These are phyloP conservation scores for Boletellus emodensis DNA, from an alignment of 768 basidiomycete species.

Conservation along the genomic window DNA sequence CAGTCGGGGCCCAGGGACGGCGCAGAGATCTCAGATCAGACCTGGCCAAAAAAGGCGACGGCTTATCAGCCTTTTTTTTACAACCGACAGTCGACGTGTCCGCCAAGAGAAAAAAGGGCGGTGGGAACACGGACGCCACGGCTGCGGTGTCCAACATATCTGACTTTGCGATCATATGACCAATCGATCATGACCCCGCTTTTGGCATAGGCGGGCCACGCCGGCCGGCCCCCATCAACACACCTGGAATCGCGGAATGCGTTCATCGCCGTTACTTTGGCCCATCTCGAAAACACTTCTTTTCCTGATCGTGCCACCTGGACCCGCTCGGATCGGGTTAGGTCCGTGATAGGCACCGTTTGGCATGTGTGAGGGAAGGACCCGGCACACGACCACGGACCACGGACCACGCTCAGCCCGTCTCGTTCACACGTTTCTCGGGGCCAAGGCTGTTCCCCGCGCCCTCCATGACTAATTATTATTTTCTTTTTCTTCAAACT, in stretches of 20 bases:
- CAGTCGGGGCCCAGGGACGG: too few species aligned
- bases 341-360: conserved; percentile 10
- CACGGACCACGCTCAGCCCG: background rate
- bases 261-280: conserved; percentile 22
- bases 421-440: background rate
- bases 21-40: conserved; percentile 25
- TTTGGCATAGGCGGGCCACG: background rate
- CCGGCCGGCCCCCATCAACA: conserved; percentile 13
- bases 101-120: conserved; percentile 8
- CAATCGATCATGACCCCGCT: conserved; percentile 6
- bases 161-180: conserved; percentile 17
- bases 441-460: too few species aligned
- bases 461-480: too few species aligned
- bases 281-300: background rate
- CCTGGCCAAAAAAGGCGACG: background rate
- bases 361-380: background rate
- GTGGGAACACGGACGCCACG: background rate
- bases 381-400: too few species aligned
- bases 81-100: conserved; percentile 13
- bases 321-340: conserved; percentile 12
- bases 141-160: too few species aligned
- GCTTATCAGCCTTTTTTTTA: conserved; percentile 28
- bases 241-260: conserved; percentile 18
- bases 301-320: conserved; percentile 16
- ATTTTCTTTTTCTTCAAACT: too few species aligned